Evolutionary conservation across 352 stramenopile genomes (phyloP).

Genomic region (Phytopythium helicoides): DNA sequence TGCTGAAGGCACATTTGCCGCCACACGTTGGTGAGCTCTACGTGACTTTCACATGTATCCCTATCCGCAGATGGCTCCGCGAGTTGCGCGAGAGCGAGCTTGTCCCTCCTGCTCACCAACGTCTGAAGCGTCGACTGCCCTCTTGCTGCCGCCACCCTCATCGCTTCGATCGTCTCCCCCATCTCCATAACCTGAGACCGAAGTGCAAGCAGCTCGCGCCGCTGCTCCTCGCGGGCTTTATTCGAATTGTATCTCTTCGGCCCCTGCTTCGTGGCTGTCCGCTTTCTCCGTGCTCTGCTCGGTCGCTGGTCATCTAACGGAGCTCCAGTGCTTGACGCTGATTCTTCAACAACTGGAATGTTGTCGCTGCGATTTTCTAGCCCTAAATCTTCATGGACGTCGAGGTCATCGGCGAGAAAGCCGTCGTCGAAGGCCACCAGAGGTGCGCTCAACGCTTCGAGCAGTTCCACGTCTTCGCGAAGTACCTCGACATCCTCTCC

Average conservation of each 20-base stretch:
- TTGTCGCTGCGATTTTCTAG: not conserved
- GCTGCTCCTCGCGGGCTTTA: slow-evolving; percentile 4
- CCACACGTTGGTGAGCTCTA: not conserved
- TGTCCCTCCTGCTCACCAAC: not conserved
- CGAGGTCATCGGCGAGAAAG: not conserved
- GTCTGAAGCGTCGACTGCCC: not conserved
- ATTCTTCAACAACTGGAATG: not conserved
- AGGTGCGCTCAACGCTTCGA: slow-evolving; percentile 21
- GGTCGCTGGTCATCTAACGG: not conserved
- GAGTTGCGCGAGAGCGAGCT: not conserved
- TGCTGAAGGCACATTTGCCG: slow-evolving; percentile 3
- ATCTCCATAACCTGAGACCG: not conserved
- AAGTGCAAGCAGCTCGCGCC: not conserved
- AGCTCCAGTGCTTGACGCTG: not conserved
- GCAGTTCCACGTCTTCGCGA: slow-evolving; percentile 17
- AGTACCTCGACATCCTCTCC: not conserved
- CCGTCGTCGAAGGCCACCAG: slow-evolving; percentile 25
- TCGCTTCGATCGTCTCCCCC: slow-evolving; percentile 4
- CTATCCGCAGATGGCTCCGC: not conserved
- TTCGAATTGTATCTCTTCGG: slow-evolving; percentile 1
- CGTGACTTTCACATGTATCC: too few relatives aligned
- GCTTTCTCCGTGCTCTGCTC: not conserved
- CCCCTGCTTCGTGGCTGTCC: not conserved
- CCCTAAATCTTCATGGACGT: not conserved
- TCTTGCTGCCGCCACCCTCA: not conserved